Evolutionary conservation across 176 grass and related monocot genomes (phyloP), one percentile per base, ranked within the genome.

Genomic region (Neostapfia colusana): DNA sequence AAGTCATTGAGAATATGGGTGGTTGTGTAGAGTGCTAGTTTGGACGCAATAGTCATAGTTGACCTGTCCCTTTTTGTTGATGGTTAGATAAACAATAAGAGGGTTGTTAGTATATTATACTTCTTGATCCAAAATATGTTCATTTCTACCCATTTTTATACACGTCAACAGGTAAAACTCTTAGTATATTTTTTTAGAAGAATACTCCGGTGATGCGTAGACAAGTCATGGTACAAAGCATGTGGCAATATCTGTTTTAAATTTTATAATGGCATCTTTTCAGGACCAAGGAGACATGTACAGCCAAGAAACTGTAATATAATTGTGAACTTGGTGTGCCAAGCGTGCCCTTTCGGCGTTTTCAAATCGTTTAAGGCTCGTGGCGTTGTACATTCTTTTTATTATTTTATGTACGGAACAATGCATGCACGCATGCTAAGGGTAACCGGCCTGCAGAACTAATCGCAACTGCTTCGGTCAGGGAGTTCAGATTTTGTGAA

Each of bases 261-360:
- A 21, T 8, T 21, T 9, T 23, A 55, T 7, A 10, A 17, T 23
- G 9, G 0, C 51, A 55, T n/a, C 50, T 53, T 56, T 21, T 56
- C n/a, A 56, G 2, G 53, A 56, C n/a, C 53, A 56, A 23, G 20
- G 54, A 25, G 21, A 57, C 54, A 23, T 57, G 54, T 25, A 57
- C 54, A 25, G 54, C 21, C 21, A 57, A 57, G 17, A 9, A 65
- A 53, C 2, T n/a, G 59, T 34, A 26, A 34, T 44, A 42, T 56
- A 82, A 57, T 42, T 17, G 8, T 18, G 45, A 57, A 4, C 17
- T 7, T 23, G 5, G 60, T 17, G 70, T 75, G 48, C 25, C 74
- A 67, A 27, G 48, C 70, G 50, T 82, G 70, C 60, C 43, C 60
- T 44, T 73, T 67, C 43, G 20, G 37, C 42, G 37, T 64, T 54